A percentile compares a stretch with the other conserved stretches of the same genome.
These are phyloP conservation scores for Pistacia integerrima DNA, from an alignment of 345 rosid species.

Conservation along the genomic window DNA sequence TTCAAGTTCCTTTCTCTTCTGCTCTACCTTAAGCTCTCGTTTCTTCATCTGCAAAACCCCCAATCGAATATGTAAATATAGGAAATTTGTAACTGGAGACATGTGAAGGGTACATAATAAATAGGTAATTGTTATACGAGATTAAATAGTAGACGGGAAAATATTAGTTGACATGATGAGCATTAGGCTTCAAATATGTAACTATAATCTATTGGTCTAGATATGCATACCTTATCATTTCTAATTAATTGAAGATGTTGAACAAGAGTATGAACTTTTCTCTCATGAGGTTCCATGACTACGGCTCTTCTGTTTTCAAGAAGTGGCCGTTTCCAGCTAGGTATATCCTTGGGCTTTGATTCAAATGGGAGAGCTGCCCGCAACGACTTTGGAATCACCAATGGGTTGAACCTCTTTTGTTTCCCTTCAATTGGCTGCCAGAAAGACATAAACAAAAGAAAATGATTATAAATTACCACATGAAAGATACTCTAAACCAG, in stretches of 20 bases:
- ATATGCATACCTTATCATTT: conserved; percentile 57
- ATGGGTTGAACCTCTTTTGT: conserved; percentile 66
- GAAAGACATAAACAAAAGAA: conserved; percentile 5
- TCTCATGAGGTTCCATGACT: conserved; percentile 70
- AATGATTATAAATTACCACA: background rate
- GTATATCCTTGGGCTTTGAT: conserved; percentile 77
- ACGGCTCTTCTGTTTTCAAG: conserved; percentile 76
- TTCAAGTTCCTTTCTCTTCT: conserved; percentile 56
- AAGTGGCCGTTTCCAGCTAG: conserved; percentile 44
- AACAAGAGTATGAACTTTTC: conserved; percentile 52
- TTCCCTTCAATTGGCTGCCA: conserved; percentile 77
- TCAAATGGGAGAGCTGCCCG: conserved; percentile 73
- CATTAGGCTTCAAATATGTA: background rate
- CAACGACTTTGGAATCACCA: conserved; percentile 73
- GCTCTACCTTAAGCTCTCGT: conserved; percentile 55
- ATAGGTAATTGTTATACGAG: too few species aligned
- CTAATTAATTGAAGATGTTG: conserved; percentile 64
- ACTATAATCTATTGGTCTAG: background rate
- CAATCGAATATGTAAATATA: background rate
- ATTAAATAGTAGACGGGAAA: background rate
- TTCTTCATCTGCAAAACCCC: conserved; percentile 56
- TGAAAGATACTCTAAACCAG: background rate
- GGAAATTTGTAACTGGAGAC: background rate
- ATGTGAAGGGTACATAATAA: background rate
- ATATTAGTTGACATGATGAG: background rate